These are phyloP conservation scores for Claviceps sp. DNA, from an alignment of 2,329 filamentous ascomycete species.

Conservation along the genomic window DNA sequence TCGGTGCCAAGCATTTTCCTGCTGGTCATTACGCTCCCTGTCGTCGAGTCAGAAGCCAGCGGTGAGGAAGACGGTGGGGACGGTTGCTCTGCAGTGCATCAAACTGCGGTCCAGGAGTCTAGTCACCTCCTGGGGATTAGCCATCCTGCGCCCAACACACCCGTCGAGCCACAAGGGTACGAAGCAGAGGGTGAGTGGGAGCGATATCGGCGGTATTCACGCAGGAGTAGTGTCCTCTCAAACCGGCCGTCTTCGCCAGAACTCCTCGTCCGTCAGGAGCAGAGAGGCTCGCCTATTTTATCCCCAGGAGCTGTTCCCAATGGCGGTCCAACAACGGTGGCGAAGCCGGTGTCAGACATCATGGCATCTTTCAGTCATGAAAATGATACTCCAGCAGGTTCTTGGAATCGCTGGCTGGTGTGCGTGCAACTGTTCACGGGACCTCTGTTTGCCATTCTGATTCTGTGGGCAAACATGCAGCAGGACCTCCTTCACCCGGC, in stretches of 20 bases:
- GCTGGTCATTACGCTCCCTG: conserved; percentile 78
- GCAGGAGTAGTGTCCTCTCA: conserved; percentile 13
- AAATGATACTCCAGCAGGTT: conserved; percentile 31
- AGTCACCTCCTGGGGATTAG: conserved; percentile 14
- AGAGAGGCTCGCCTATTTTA: conserved; percentile 10
- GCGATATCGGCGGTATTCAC: conserved; percentile 38
- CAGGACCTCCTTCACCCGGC: conserved; percentile 43
- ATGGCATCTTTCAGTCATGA: conserved; percentile 18
- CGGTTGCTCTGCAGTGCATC: conserved; percentile 19
- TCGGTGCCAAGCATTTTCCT: conserved; percentile 86
- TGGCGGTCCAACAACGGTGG: not conserved
- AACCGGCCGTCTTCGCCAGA: conserved; percentile 5
- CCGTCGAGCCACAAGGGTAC: conserved; percentile 20
- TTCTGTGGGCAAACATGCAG: conserved; percentile 57
- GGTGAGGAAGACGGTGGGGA: conserved; percentile 22
- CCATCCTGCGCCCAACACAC: conserved; percentile 21
- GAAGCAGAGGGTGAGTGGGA: conserved; percentile 44
- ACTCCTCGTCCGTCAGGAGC: conserved; percentile 5
- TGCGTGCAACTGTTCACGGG: conserved; percentile 76
- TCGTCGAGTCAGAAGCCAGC: conserved; percentile 60
- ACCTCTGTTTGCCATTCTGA: conserved; percentile 66
- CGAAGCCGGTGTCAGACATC: conserved; percentile 20
- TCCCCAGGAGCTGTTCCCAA: not conserved
- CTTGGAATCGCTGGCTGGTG: conserved; percentile 86
- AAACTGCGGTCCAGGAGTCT: conserved; percentile 16